Base-by-base conservation (phyloP, 1,284 basidiomycete species). In the Porogramme epimiltina region DNA sequence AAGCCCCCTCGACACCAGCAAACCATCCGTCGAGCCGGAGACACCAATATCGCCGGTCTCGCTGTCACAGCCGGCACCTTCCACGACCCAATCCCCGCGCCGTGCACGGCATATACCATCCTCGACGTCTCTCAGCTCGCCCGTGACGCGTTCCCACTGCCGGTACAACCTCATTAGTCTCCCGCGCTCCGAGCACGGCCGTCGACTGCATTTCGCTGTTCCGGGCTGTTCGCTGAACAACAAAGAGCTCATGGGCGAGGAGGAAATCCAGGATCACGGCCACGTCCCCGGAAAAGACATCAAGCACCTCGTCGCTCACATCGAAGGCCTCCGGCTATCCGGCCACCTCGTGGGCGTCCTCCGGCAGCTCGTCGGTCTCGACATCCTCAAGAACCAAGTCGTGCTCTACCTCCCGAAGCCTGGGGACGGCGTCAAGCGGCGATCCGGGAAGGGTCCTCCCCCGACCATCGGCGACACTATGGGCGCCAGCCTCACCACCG, bases 161-260 rank as follows among this genome's bases (percentile, higher is more conserved):
- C 78, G 80, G 36, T 87, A 82, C 66, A 84, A 82, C 62, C 81
- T 77, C 52, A 82, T 87, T 62, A 84, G 81, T 56, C 62, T 87
- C 15, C 83, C 82, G 0, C 71, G 70, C 31, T 75, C 77, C 45
- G 79, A 82, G 52, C 70, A 72, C 38, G 77, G 77, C 19, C 24
- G 20, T 24, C 76, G 78, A 10, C 66, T 83, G 15, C 76, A 59
- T 56, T 87, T 87, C 67, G 73, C 85, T 22, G 82, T 86, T 9
- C 85, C 85, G 0, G 84, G 84, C 2, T 87, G 85, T 57, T 80
- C 84, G 16, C 73, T 87, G 39, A 75, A 74, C 25, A 74, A 86
- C 56, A 59, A 59, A 24, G 76, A 81, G 55, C 63, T 86, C 34
- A 84, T 86, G 68, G 62, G 75, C 26, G 76, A 83, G 40, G 78